Conservation (phyloP, 2,329 filamentous ascomycete genomes). For the Rutstroemia sp. region DNA sequence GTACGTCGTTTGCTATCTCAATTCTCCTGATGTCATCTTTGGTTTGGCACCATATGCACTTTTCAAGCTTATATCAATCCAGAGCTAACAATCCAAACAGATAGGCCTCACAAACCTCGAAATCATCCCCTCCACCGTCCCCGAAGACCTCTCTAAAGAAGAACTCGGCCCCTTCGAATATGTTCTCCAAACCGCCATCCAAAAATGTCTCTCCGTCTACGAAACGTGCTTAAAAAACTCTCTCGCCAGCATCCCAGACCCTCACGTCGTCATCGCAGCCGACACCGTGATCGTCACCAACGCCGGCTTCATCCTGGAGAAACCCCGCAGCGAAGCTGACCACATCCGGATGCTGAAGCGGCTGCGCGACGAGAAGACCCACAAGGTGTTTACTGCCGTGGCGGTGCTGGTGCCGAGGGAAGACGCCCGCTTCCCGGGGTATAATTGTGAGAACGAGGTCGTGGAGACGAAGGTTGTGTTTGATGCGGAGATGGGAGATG, state of each 20-base stretch:
- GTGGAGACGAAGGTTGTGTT: constrained; percentile 93
- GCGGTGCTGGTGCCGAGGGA: constrained; percentile 75
- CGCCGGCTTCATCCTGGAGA: constrained; percentile 77
- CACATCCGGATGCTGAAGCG: constrained; percentile 79
- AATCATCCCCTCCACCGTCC: constrained; percentile 72
- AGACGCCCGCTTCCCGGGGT: constrained; percentile 77
- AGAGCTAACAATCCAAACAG: constrained; percentile 34
- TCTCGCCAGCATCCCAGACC: constrained; percentile 46
- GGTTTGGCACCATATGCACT: too few relatives aligned
- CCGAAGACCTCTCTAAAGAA: constrained; percentile 77
- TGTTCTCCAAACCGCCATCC: constrained; percentile 75
- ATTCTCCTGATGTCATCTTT: neutral
- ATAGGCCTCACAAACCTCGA: constrained; percentile 78
- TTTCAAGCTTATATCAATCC: neutral
- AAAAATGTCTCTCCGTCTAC: constrained; percentile 71
- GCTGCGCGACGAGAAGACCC: constrained; percentile 67
- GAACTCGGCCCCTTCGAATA: constrained; percentile 78
- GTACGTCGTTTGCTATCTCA: constrained; percentile 32
- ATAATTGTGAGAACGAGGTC: constrained; percentile 70
- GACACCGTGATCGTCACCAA: constrained; percentile 83
- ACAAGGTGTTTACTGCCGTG: constrained; percentile 82
- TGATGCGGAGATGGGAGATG: constrained; percentile 66
- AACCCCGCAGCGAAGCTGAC: constrained; percentile 73
- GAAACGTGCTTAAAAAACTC: constrained; percentile 33
- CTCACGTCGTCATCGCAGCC: constrained; percentile 77